Base-by-base conservation (phyloP, 2,329 filamentous ascomycete species). In the Eutypa lata region DNA sequence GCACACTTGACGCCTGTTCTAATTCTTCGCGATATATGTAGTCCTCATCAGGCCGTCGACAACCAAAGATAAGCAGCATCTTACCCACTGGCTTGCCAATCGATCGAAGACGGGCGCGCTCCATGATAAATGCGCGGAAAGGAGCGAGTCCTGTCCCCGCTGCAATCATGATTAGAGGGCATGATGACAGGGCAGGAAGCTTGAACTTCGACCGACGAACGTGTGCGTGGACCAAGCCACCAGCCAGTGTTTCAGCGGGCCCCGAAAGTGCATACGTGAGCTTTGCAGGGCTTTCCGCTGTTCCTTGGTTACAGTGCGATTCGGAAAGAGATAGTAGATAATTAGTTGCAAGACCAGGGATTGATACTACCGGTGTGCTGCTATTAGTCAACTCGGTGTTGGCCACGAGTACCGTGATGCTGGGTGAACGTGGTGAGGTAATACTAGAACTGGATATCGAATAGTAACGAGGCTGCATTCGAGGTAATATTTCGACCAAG, bases 391-490 rank as follows among this genome's bases (percentile, higher is more conserved):
- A 8, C 13, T 51, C 49, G 3, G 70, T 68, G 54, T 67, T 68
- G 43, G 70, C 66, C 21, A 72, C 69, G 4, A 73, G 56, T 40
- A 69, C 72, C 2, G 72, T 76, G 43, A 76, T 65, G 24, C 70
- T 3, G 71, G 72, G 59, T 75, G 71, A 57, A 62, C 70, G 11
- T 76, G 71, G 2, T 72, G 77, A 0, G 45, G 72, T 66, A 38
- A 72, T 65, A 11, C 70, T 71, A 19, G 79, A 82, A 0, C 78
- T 82, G 1, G 80, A 83, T 57, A 84, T 83, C 7, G 76, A 80
- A 65, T 84, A 84, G 56, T 82, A 79, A 14, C 81, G 78, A 18
- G 81, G 71, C 13, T 79, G 76, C 75, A 86, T 81, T 0, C 78
- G 76, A 1, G 80, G 78, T 1, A 84, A 75, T 66, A 79, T 78